phyloP scores from a whole-genome alignment of 345 rosid genomes.

The Stellera chamaejasme region DNA sequence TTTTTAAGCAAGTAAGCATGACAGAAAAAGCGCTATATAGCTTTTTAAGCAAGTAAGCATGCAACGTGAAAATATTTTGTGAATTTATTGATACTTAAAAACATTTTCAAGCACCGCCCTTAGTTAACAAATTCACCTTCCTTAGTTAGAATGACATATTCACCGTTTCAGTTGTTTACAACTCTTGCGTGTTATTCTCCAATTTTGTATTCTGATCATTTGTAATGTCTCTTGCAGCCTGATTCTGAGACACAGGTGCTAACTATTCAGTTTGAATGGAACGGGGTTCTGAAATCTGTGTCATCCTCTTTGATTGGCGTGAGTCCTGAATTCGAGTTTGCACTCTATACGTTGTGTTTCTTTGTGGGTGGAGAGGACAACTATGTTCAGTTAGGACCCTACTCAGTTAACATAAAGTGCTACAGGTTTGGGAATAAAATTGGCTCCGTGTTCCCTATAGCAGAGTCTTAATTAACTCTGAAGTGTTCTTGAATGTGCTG shows the following conservation, averaged over 20 bases:
- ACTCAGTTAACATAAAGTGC: constrained; percentile 87
- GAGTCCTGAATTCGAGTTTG: constrained; percentile 88
- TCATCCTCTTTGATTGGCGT: constrained; percentile 77
- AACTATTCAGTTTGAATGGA: constrained; percentile 85
- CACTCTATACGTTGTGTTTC: constrained; percentile 80
- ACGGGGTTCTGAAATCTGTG: constrained; percentile 82
- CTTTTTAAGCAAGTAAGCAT: too few species aligned
- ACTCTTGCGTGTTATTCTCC: too few species aligned
- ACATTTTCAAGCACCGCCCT: too few species aligned
- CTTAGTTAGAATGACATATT: too few species aligned
- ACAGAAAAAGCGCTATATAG: too few species aligned
- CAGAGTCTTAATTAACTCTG: constrained; percentile 35
- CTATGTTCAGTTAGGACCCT: constrained; percentile 72
- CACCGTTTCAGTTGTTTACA: too few species aligned
- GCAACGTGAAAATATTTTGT: too few species aligned
- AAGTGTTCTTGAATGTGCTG: not conserved
- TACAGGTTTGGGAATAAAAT: constrained; percentile 60
- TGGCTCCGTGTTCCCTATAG: constrained; percentile 73
- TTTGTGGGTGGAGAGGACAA: constrained; percentile 73
- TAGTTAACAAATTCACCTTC: too few species aligned
- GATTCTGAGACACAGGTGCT: constrained; percentile 81
- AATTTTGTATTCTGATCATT: not conserved
- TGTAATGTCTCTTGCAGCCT: constrained; percentile 36
- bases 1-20: too few species aligned
- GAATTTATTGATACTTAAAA: too few species aligned